Percentiles rank a stretch among this genome's conserved stretches.
These are phyloP conservation scores for Gaertneriomyces sp. DNA, from an alignment of 192 early-diverging fungal species.

Conservation along the genomic window DNA sequence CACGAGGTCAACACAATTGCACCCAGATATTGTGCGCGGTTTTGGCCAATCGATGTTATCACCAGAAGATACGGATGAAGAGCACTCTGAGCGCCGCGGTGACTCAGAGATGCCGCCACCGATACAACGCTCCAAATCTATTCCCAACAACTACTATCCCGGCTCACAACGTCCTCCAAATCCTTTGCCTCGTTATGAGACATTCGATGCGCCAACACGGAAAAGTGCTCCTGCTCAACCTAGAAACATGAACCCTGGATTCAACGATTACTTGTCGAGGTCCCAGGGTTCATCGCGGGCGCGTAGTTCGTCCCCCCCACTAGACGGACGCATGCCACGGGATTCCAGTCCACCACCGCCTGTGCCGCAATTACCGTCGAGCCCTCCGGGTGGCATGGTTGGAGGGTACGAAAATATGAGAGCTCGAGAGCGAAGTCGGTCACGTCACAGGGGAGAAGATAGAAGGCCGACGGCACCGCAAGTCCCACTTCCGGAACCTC, in stretches of 20 bases:
- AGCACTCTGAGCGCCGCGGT: neutral
- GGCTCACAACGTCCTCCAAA: neutral
- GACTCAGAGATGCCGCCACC: neutral
- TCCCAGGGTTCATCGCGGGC: neutral
- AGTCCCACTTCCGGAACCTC: conserved; percentile 18
- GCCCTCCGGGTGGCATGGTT: neutral
- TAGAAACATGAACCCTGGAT: neutral
- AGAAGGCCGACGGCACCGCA: conserved; percentile 4
- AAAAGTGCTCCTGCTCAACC: conserved; percentile 26
- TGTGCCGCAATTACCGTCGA: neutral
- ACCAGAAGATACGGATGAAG: conserved; percentile 7
- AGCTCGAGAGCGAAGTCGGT: conserved; percentile 18
- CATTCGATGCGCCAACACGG: neutral
- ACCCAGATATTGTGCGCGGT: conserved; percentile 27
- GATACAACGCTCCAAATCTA: conserved; percentile 30
- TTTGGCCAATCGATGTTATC: neutral
- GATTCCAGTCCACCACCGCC: conserved; percentile 20
- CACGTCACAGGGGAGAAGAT: conserved; percentile 10
- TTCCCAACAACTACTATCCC: conserved; percentile 32
- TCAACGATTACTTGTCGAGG: neutral
- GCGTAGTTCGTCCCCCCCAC: conserved; percentile 18
- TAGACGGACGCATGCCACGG: conserved; percentile 4
- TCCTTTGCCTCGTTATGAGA: neutral
- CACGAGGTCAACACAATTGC: conserved; percentile 13
- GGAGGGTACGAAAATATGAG: neutral